Evolutionary conservation across 2,329 filamentous ascomycete species (phyloP), one percentile per base, ranked within the genome.

Genomic region (Calonectria hongkongensis): DNA sequence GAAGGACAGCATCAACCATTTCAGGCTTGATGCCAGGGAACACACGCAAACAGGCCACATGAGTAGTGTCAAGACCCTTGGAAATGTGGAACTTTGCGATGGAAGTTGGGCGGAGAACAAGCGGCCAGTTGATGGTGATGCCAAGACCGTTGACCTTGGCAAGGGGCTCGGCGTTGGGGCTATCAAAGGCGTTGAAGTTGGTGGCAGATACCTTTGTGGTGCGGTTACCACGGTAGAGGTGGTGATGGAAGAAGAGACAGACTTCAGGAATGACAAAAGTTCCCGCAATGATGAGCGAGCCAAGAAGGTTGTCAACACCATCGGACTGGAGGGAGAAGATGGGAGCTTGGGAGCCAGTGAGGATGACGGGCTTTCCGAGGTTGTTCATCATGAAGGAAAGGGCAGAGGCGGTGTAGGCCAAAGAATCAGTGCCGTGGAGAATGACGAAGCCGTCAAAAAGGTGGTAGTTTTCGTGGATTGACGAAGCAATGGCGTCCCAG

Each of bases 251-350:
- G 87, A 97, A 98, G 43, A 98, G 89, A 82, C 95, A 96, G 66
- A 98, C 96, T 83, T 98, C 96, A 0, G 96, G 95, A 71, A 98
- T 95, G 86, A 95, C 94, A 81, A 98, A 98, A 73, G 97, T 97
- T 41, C 95, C 95, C 3, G 96, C 96, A 69, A 98, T 93, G 81
- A 98, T 95, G 80, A 98, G 89, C 1, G 95, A 96, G 25, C 94
- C 94, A 6, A 98, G 90, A 15, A 98, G 89, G 80, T 98, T 98
- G 85, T 97, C 95, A 45, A 95, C 94, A 12, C 95, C 96, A 83
- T 98, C 96, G 65, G 94, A 97, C 84, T 98, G 95, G 30, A 98
- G 90, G 73, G 96, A 93, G 79, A 97, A 94, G 89, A 98, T 98
- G 58, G 95, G 95, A 0, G 95, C 94, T 82, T 95, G 93, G 3